A percentile compares a stretch with the other conserved stretches of the same genome.
phyloP scores from a whole-genome alignment of 441 rosid genomes.

The Macaranga tanarius region DNA sequence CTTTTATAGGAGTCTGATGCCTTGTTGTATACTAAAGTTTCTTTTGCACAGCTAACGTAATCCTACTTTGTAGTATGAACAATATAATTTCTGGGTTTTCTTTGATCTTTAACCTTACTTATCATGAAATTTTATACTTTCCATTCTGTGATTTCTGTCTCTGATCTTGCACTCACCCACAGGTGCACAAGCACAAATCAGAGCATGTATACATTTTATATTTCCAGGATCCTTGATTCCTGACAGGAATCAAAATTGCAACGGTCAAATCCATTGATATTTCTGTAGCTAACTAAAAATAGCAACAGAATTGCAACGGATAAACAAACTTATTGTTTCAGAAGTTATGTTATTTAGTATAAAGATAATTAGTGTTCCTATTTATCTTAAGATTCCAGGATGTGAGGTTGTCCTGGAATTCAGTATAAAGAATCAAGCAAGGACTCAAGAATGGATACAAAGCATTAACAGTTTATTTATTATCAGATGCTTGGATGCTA shows the following conservation, averaged over 20 bases:
- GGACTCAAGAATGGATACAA: not conserved
- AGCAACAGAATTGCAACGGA: no score
- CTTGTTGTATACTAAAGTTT: slow-evolving; percentile 13
- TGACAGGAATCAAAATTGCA: no score
- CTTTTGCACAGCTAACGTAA: slow-evolving; percentile 9
- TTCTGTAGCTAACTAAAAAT: no score
- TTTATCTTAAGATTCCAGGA: no score
- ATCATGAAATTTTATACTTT: not conserved
- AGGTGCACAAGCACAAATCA: not conserved
- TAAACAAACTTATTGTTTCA: no score
- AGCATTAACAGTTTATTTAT: slow-evolving; percentile 17
- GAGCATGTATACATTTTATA: not conserved
- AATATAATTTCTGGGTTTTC: not conserved
- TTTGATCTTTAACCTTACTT: not conserved
- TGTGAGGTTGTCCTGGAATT: no score
- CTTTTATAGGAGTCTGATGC: not conserved
- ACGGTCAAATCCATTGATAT: no score
- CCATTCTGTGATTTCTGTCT: not conserved
- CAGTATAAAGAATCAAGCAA: not conserved
- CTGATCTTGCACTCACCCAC: not conserved
- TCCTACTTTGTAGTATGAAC: not conserved
- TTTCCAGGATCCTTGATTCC: no score
- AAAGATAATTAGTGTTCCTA: no score
- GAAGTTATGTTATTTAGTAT: no score
- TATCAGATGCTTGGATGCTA: slow-evolving; percentile 24